Percentiles rank a stretch among this genome's conserved stretches.
These are phyloP conservation scores for Paramecium tetraurelia DNA, from an alignment of 73 alveolate species.

Conservation along the genomic window DNA sequence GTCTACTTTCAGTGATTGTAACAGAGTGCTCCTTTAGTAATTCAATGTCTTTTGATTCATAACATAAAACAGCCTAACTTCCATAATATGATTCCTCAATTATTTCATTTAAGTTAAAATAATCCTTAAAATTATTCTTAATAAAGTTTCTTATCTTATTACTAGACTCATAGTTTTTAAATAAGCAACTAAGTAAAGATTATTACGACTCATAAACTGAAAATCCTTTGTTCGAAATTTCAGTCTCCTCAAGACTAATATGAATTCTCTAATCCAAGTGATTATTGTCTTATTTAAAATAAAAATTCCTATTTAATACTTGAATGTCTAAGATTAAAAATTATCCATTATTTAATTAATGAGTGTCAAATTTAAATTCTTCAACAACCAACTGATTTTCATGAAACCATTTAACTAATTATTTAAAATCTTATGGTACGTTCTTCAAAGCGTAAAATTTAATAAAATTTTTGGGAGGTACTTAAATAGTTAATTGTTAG, in stretches of 20 bases:
- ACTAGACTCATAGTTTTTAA: background rate
- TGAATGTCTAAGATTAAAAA: background rate
- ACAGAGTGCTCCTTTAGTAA: background rate
- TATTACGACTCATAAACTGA: background rate
- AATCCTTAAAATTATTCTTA: background rate
- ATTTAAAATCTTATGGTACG: background rate
- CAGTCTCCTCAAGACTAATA: background rate
- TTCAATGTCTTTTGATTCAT: background rate
- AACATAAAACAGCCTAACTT: background rate
- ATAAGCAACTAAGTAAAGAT: background rate
- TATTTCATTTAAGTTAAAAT: background rate
- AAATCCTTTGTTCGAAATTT: background rate
- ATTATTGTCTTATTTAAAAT: background rate
- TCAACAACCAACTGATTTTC: background rate
- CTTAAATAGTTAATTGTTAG: background rate
- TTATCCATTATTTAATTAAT: background rate
- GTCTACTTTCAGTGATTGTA: background rate
- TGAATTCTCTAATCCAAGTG: background rate
- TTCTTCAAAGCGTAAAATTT: background rate
- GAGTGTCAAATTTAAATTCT: background rate
- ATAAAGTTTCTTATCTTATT: background rate
- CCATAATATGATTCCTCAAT: conserved; percentile 1
- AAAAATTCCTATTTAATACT: background rate
- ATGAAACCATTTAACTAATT: background rate
- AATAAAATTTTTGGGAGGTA: background rate